Evolutionary conservation across 2,329 filamentous ascomycete genomes (phyloP), one percentile per base, ranked within the genome.

Genomic region (Nectriaceae sp.): DNA sequence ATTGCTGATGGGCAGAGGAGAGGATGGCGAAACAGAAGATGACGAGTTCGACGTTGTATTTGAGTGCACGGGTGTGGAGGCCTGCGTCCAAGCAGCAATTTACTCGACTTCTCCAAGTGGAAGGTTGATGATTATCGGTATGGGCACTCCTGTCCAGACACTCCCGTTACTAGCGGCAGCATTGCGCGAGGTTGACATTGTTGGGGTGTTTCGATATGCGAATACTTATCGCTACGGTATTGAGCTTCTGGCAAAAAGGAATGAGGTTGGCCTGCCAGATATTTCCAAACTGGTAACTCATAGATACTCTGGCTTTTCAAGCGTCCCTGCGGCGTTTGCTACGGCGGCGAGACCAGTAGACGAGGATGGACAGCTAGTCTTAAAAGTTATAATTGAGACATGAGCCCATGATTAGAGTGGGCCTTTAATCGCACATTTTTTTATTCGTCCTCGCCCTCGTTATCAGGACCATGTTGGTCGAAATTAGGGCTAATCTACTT

Each of bases 101-200:
- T 44, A 55, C 43, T 47, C 50, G 4, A 72, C 75, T n/a, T 68
- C 69, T 44, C 69, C 78, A 2, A 79, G 79, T n/a, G 79, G 78
- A 8, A 73, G 72, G 43, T 68, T 82, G 39, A 68, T 83, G 55
- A 69, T 83, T 11, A 75, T 83, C 22, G 80, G 80, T 33, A 82
- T 84, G 78, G 80, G 80, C 26, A 76, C 71, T n/a, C 78, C 80
- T 1, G 69, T 80, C 20, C 78, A 82, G 55, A 80, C 75, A 0
- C 65, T 83, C 10, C 79, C 78, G 4, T 70, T 84, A 19, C 33
- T 52, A 46, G 46, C 26, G 13, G 36, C 50, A 20, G 36, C 40
- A 13, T 43, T 48, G 29, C 42, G 42, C 18, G 42, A 44, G 31
- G 42, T 44, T 31, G 42, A 44, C 21, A 18, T 44, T 16, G 11